Evolutionary conservation across 2,329 filamentous ascomycete species (phyloP).

Genomic region (Pyrenochaeta sp.): DNA sequence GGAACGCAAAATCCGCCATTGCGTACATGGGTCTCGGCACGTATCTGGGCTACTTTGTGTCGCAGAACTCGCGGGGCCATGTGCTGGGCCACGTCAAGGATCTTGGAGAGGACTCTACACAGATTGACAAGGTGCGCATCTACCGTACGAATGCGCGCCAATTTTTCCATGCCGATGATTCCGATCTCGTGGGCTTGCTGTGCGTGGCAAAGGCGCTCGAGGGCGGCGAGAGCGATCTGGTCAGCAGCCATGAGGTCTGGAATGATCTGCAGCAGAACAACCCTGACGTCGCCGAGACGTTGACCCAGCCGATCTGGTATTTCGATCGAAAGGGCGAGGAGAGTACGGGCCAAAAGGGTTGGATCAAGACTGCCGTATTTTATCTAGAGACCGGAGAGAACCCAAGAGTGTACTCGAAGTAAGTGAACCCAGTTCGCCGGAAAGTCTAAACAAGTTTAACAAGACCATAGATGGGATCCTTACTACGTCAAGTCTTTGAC

Average conservation of each 20-base stretch:
- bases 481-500: slow-evolving; percentile 82
- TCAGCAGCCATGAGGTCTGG: slow-evolving; percentile 80
- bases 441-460: no score
- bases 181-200: slow-evolving; percentile 82
- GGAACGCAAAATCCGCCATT: slow-evolving; percentile 74
- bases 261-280: slow-evolving; percentile 78
- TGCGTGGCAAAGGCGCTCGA: slow-evolving; percentile 80
- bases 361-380: slow-evolving; percentile 74
- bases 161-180: slow-evolving; percentile 86
- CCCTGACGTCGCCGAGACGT: slow-evolving; percentile 77
- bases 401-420: slow-evolving; percentile 77
- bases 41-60: slow-evolving; percentile 86
- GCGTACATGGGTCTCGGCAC: slow-evolving; percentile 83
- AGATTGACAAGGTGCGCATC: slow-evolving; percentile 88
- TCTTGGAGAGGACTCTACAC: slow-evolving; percentile 78
- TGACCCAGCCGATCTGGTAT: slow-evolving; percentile 85
- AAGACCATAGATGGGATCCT: slow-evolving; percentile 71
- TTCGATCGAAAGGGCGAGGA: slow-evolving; percentile 90
- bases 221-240: slow-evolving; percentile 84
- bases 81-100: slow-evolving; percentile 91
- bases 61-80: slow-evolving; percentile 84
- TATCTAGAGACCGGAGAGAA: slow-evolving; percentile 75
- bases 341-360: slow-evolving; percentile 75
- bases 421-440: slow-evolving; percentile 32
- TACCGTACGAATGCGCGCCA: slow-evolving; percentile 87